Percentiles rank a stretch among this genome's conserved stretches.
These are phyloP conservation scores for Daldinia grandis DNA, from an alignment of 495 filamentous ascomycete genomes.

Conservation along the genomic window DNA sequence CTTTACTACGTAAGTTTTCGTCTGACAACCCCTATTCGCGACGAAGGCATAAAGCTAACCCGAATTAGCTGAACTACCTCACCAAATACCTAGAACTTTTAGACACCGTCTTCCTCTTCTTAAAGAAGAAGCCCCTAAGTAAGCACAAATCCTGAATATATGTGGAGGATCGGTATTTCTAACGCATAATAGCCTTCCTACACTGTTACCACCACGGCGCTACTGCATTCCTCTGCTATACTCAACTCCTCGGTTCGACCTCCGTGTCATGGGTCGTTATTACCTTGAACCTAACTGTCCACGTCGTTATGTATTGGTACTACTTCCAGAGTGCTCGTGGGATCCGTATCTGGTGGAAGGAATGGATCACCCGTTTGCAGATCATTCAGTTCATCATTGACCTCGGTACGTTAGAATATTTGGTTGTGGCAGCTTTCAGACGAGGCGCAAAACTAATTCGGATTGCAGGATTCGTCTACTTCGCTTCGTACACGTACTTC, in stretches of 20 bases:
- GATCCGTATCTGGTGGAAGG: slow-evolving; percentile 88
- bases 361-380: slow-evolving; percentile 87
- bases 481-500: slow-evolving; percentile 95
- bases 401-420: slow-evolving; percentile 63
- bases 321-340: slow-evolving; percentile 88
- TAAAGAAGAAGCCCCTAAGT: slow-evolving; percentile 90
- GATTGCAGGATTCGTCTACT: slow-evolving; percentile 85
- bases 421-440: background rate
- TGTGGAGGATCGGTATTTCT: background rate
- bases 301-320: slow-evolving; percentile 80
- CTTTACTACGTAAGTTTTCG: slow-evolving; percentile 76
- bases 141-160: slow-evolving; percentile 42
- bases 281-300: slow-evolving; percentile 78
- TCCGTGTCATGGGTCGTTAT: slow-evolving; percentile 82
- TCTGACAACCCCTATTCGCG: background rate
- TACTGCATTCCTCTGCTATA: slow-evolving; percentile 86
- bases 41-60: slow-evolving; percentile 43
- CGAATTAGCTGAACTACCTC: slow-evolving; percentile 76
- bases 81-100: slow-evolving; percentile 84
- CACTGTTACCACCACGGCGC: slow-evolving; percentile 89
- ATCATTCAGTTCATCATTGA: slow-evolving; percentile 85
- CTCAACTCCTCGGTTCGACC: slow-evolving; percentile 80
- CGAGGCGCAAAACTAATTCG: slow-evolving; percentile 30
- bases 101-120: slow-evolving; percentile 82
- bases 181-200: slow-evolving; percentile 70